These are phyloP conservation scores for Aristolochia contorta DNA, from an alignment of 164 flowering plant species.

Conservation along the genomic window DNA sequence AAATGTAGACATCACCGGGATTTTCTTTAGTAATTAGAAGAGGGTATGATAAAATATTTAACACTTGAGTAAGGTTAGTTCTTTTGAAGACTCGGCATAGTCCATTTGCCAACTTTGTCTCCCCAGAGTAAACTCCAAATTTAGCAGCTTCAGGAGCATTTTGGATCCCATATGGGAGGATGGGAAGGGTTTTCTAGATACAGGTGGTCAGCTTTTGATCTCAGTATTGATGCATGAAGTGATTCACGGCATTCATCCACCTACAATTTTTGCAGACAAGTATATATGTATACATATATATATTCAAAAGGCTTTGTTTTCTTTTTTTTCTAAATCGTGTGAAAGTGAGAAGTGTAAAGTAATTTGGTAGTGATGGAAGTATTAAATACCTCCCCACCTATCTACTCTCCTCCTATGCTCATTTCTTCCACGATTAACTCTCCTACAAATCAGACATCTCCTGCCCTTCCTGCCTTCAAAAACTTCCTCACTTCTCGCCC, in stretches of 20 bases:
- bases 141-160: conserved; percentile 18
- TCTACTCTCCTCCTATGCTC: no score
- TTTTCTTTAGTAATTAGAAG: background rate
- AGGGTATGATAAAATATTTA: conserved; percentile 4
- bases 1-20: no score
- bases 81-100: conserved; percentile 27
- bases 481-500: no score
- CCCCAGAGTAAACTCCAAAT: conserved; percentile 76
- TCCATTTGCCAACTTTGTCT: conserved; percentile 60
- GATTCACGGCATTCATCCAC: conserved; percentile 16
- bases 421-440: no score
- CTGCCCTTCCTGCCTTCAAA: no score
- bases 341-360: no score
- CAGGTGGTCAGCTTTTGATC: conserved; percentile 12
- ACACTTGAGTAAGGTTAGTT: conserved; percentile 49
- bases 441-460: no score
- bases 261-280: conserved; percentile 8
- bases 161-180: conserved; percentile 18
- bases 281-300: no score
- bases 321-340: no score
- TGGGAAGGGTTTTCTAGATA: conserved; percentile 21
- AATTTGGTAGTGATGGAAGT: no score
- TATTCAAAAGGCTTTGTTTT: no score
- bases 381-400: no score
- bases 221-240: conserved; percentile 9